A percentile compares a stretch with the other conserved stretches of the same genome.
phyloP scores from a whole-genome alignment of 306 rosid genomes.

The Medicago arabica region DNA sequence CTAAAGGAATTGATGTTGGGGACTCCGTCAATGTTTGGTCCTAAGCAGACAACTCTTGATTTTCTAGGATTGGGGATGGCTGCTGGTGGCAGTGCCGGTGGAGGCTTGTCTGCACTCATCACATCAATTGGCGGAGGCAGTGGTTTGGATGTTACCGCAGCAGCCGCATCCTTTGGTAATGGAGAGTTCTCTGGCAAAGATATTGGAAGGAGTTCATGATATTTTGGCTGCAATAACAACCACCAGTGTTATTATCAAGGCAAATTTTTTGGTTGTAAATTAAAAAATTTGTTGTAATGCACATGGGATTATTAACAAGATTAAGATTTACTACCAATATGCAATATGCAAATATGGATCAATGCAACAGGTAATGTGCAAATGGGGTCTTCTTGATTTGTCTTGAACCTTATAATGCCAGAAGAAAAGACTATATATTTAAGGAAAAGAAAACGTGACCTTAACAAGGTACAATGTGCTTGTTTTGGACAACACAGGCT shows the following conservation, averaged over 20 bases:
- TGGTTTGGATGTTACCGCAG: constrained; percentile 66
- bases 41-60: constrained; percentile 90
- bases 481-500: constrained; percentile 7
- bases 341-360: constrained; percentile 1
- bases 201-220: constrained; percentile 65
- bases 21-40: constrained; percentile 76
- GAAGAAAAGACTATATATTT: neutral
- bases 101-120: constrained; percentile 75
- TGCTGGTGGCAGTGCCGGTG: constrained; percentile 64
- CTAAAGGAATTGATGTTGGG: constrained; percentile 84
- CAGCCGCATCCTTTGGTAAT: constrained; percentile 63
- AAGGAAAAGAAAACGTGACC: constrained; percentile 1
- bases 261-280: constrained; percentile 12
- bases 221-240: neutral
- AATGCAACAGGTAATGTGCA: constrained; percentile 12
- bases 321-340: neutral
- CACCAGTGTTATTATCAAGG: neutral
- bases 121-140: constrained; percentile 74
- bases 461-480: constrained; percentile 2
- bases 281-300: constrained; percentile 31
- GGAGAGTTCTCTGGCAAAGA: constrained; percentile 73
- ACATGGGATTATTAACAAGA: neutral
- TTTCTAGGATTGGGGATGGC: constrained; percentile 96
- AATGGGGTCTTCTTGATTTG: neutral
- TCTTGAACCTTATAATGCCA: neutral